Conservation (phyloP, 2,329 filamentous ascomycete genomes). For the Bipolaris oryzae region DNA sequence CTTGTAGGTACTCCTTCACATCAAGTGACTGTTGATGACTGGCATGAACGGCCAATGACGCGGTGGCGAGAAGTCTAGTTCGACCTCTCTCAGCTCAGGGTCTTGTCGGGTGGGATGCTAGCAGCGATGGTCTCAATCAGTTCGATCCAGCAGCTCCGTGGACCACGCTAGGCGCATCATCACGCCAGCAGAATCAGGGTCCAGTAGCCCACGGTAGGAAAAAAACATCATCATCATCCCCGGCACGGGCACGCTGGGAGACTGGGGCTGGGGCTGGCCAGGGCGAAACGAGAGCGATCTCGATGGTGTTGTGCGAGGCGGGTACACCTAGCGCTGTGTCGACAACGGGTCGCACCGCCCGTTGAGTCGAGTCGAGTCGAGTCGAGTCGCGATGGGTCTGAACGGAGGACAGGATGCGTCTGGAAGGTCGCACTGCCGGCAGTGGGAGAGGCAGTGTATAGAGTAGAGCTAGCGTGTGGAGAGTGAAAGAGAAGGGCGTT, state of each 20-base stretch:
- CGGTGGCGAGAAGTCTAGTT: slow-evolving; percentile 5
- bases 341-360: slow-evolving; percentile 16
- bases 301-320: slow-evolving; percentile 7
- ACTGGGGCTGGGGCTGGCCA: not conserved
- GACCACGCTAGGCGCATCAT: slow-evolving; percentile 6
- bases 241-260: not conserved
- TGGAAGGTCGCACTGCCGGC: not conserved
- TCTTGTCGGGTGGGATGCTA: slow-evolving; percentile 15
- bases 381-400: not conserved
- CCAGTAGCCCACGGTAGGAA: slow-evolving; percentile 10
- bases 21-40: slow-evolving; percentile 14
- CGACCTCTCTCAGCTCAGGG: slow-evolving; percentile 11
- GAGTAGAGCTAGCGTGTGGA: too few species aligned
- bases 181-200: slow-evolving; percentile 16
- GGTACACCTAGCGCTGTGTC: not conserved
- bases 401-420: not conserved
- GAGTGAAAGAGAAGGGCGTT: not conserved
- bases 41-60: slow-evolving; percentile 5
- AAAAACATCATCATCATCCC: slow-evolving; percentile 6
- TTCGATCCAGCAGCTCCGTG: slow-evolving; percentile 15
- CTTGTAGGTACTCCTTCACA: not conserved
- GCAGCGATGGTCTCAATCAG: slow-evolving; percentile 27
- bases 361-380: not conserved
- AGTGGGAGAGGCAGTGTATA: too few species aligned
- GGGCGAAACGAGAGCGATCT: slow-evolving; percentile 9